phyloP scores from a whole-genome alignment of 164 flowering plant species.

The Umbilicus rupestris region DNA sequence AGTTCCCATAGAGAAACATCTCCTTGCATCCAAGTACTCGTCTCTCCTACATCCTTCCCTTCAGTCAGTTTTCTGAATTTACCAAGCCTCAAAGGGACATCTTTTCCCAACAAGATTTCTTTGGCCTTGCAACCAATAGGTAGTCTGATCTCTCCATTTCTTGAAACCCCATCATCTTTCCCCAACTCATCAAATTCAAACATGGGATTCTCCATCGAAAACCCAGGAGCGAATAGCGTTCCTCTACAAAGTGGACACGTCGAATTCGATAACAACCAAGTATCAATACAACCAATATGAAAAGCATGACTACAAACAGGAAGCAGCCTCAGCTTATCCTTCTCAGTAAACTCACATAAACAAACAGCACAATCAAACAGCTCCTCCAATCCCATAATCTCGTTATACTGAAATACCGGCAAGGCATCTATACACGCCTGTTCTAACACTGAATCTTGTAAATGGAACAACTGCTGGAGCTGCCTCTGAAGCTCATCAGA shows the following conservation, averaged over 20 bases:
- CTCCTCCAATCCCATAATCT: slow-evolving; percentile 12
- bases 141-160: neutral
- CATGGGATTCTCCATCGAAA: slow-evolving; percentile 7
- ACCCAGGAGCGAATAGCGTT: slow-evolving; percentile 4
- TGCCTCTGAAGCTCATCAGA: slow-evolving; percentile 14
- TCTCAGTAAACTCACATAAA: slow-evolving; percentile 11
- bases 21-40: slow-evolving; percentile 51
- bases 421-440: slow-evolving; percentile 13
- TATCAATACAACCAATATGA: slow-evolving; percentile 16
- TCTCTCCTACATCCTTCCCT: slow-evolving; percentile 29
- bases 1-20: slow-evolving; percentile 65
- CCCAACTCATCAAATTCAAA: slow-evolving; percentile 3
- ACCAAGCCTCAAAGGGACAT: slow-evolving; percentile 21
- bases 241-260: slow-evolving; percentile 16
- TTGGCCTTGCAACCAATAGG: neutral
- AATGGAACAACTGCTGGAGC: slow-evolving; percentile 10
- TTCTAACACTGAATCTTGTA: slow-evolving; percentile 16
- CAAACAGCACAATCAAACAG: slow-evolving; percentile 16
- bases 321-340: slow-evolving; percentile 15
- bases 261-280: slow-evolving; percentile 16
- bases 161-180: neutral
- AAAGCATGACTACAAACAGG: slow-evolving; percentile 18
- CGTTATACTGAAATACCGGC: slow-evolving; percentile 15
- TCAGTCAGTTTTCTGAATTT: slow-evolving; percentile 35
- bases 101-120: neutral